These are phyloP conservation scores for Solanum chmielewskii DNA, from an alignment of 257 asterid genomes.

Conservation along the genomic window DNA sequence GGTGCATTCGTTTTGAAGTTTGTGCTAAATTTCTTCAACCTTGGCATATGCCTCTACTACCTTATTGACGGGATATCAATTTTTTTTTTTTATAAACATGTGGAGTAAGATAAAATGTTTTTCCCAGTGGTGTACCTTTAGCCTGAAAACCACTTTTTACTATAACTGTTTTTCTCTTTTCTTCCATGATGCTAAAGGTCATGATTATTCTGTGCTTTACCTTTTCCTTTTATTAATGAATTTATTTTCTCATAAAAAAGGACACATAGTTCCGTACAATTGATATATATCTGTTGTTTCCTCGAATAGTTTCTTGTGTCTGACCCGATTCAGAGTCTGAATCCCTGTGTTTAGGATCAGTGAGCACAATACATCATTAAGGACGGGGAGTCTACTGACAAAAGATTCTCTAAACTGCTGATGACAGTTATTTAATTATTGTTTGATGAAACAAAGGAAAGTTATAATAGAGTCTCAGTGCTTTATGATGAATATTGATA, in stretches of 20 bases:
- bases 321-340: neutral
- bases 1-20: neutral
- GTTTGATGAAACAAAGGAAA: neutral
- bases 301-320: neutral
- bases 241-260: neutral
- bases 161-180: neutral
- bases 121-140: neutral
- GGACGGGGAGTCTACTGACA: neutral
- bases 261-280: neutral
- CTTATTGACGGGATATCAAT: neutral
- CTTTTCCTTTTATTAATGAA: neutral
- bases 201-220: neutral
- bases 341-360: neutral
- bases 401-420: neutral
- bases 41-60: neutral
- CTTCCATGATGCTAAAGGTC: neutral
- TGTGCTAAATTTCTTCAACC: neutral
- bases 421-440: neutral
- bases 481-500: neutral
- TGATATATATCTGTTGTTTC: neutral
- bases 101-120: neutral
- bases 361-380: neutral
- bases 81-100: neutral
- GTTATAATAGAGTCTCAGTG: neutral
- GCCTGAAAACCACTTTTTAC: neutral